Evolutionary conservation across 225 moss, liverwort and hornwort genomes (phyloP).

Genomic region (Bryum argenteum): DNA sequence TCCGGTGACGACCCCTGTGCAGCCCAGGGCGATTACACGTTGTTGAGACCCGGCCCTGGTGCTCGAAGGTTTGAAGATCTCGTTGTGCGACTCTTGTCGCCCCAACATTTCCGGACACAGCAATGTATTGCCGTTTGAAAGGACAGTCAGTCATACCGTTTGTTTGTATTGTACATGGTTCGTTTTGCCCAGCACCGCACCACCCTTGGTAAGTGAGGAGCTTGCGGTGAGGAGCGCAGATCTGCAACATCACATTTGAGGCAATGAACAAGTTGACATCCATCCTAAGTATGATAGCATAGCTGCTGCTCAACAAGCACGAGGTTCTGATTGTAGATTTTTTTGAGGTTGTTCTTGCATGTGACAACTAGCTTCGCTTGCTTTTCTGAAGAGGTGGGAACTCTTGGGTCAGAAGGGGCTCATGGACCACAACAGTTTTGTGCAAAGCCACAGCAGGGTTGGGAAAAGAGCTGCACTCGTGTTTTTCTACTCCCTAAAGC

Average conservation of each 20-base stretch:
- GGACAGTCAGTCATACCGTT: neutral
- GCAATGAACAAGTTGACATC: conserved; percentile 23
- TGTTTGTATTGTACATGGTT: conserved; percentile 9
- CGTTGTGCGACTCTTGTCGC: conserved; percentile 72
- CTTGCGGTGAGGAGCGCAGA: conserved; percentile 38
- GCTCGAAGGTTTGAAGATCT: conserved; percentile 79
- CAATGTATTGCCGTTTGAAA: conserved; percentile 58
- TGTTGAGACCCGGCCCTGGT: conserved; percentile 82
- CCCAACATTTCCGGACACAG: conserved; percentile 67
- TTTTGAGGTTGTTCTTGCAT: conserved; percentile 10
- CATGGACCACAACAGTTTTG: conserved; percentile 33
- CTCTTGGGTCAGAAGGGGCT: conserved; percentile 6
- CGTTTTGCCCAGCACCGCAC: conserved; percentile 31
- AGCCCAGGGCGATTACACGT: conserved; percentile 60
- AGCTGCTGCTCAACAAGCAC: conserved; percentile 35
- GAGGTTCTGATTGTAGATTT: conserved; percentile 27
- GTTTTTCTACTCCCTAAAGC: conserved; percentile 20
- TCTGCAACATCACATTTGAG: conserved; percentile 27
- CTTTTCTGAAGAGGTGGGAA: conserved; percentile 22
- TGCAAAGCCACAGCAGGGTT: conserved; percentile 7
- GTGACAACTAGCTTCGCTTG: conserved; percentile 20
- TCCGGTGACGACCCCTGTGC: conserved; percentile 59
- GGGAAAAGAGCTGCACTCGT: neutral
- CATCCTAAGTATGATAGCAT: conserved; percentile 9
- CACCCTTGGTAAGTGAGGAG: conserved; percentile 25